Percentiles rank a stretch among this genome's conserved stretches.
phyloP scores from a whole-genome alignment of 2,329 filamentous ascomycete genomes.

The Colletotrichum magnum region DNA sequence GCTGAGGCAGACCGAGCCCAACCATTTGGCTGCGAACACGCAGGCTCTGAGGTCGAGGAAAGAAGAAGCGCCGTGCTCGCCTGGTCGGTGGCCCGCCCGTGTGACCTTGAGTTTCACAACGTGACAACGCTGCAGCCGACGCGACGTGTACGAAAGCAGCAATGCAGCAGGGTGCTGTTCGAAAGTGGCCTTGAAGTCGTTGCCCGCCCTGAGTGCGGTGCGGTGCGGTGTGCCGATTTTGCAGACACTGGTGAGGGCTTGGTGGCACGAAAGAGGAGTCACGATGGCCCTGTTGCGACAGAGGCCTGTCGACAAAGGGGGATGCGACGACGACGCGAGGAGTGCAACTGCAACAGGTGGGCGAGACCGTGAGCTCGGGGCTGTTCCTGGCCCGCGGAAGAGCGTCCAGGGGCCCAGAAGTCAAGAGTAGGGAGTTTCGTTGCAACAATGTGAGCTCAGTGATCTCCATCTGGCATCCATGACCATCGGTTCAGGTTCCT shows the following conservation, averaged over 20 bases:
- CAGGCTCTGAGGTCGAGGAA: slow-evolving; percentile 1
- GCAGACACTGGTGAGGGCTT: slow-evolving; percentile 1
- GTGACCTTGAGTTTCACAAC: slow-evolving; percentile 19
- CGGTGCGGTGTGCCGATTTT: too few relatives aligned
- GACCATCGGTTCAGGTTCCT: slow-evolving; percentile 22
- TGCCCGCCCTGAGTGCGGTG: too few relatives aligned
- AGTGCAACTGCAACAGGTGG: slow-evolving; percentile 12
- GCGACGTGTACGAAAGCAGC: background rate
- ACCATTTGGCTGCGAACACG: slow-evolving; percentile 9
- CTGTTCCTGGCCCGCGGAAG: slow-evolving; percentile 5
- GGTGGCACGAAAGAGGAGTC: slow-evolving; percentile 23
- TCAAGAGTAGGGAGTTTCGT: background rate
- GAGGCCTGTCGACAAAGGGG: slow-evolving; percentile 32
- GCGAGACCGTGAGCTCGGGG: slow-evolving; percentile 17
- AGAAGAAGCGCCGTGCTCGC: background rate
- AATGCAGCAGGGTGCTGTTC: too few relatives aligned
- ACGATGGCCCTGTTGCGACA: slow-evolving; percentile 31
- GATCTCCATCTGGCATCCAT: slow-evolving; percentile 30
- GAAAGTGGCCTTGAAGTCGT: too few relatives aligned
- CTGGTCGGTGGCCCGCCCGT: background rate
- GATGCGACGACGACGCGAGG: slow-evolving; percentile 2
- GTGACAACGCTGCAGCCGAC: slow-evolving; percentile 26
- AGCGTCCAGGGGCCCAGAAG: slow-evolving; percentile 11
- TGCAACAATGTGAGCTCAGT: background rate
- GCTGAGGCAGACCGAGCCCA: slow-evolving; percentile 13